Conservation (phyloP, 2,329 filamentous ascomycete genomes). For the Diplodia mutila region DNA sequence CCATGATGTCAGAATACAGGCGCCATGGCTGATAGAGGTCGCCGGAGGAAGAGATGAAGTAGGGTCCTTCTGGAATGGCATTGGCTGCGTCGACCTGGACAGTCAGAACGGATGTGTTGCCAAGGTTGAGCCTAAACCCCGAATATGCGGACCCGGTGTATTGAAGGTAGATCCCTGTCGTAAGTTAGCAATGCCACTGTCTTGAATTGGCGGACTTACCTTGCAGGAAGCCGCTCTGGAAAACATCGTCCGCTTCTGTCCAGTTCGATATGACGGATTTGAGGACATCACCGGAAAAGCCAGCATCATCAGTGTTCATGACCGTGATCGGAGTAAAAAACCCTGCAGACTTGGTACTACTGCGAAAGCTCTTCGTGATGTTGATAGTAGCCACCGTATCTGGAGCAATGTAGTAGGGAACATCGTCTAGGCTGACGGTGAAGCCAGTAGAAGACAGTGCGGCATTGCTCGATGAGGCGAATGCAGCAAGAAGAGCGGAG, state of each 20-base stretch:
- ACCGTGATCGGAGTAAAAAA: constrained; percentile 46
- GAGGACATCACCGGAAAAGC: constrained; percentile 33
- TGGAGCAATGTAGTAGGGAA: constrained; percentile 48
- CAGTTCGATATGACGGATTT: constrained; percentile 35
- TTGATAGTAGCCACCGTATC: constrained; percentile 40
- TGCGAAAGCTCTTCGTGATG: constrained; percentile 31
- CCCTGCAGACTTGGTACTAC: constrained; percentile 29
- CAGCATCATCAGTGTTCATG: constrained; percentile 34
- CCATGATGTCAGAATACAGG: constrained; percentile 54
- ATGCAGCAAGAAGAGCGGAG: background rate
- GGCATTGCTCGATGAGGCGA: background rate
- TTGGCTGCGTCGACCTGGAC: background rate
- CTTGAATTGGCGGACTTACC: constrained; percentile 28
- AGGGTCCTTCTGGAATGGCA: constrained; percentile 51
- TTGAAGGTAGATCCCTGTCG: constrained; percentile 33
- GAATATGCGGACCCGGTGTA: constrained; percentile 16
- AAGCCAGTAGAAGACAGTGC: constrained; percentile 41
- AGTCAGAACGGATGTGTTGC: background rate
- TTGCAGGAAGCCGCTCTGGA: constrained; percentile 45
- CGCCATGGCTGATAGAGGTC: constrained; percentile 54
- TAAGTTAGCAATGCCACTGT: background rate
- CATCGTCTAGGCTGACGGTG: constrained; percentile 45
- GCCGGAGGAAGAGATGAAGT: constrained; percentile 54
- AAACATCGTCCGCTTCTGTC: constrained; percentile 46
- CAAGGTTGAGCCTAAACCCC: background rate